Evolutionary conservation across 2,329 filamentous ascomycete species (phyloP), one percentile per base, ranked within the genome.

Genomic region (Allantophomopsis cytisporea): DNA sequence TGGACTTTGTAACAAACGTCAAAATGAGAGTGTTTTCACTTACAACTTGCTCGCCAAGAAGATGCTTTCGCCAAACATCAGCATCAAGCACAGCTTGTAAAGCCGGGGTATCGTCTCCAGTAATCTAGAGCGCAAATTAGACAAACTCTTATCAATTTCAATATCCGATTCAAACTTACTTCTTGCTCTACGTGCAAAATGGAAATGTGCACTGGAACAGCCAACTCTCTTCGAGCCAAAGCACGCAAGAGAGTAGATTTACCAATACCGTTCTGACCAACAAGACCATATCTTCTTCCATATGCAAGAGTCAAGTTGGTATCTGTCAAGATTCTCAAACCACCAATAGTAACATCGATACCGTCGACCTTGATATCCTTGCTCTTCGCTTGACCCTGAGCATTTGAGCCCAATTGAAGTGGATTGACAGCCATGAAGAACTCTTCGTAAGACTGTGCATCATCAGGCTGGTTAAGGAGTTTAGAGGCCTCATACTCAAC

Each of bases 361-460:
- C 84, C 87, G 62, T 98, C 91, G 50, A 98, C 69, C 66, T 96
- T 98, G 70, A 98, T 88, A 58, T 98, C 91, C 70, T 98, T 98
- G 61, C 88, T 94, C 78, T 96, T 98, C 49, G 76, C 74, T 43
- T 82, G 65, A 23, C 79, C 72, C 43, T 79, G 61, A 41, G 73
- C 60, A 48, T 71, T 77, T 16, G 70, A 65, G 40, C 87, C 89
- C 44, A 96, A 55, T 58, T 96, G 89, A 46, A 98, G 73, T 44
- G 91, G 91, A 61, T 98, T 98, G 67, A 98, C 91, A 39, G 86
- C 82, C 91, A 98, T 96, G 73, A 94, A 98, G 65, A 98, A 96
- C 59, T 98, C 91, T 63, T 98, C 91, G 59, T 98, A 98, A 32
- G 86, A 93, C 68, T 94, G 81, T 11, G 88, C 69, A 52, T 80